Evolutionary conservation across 2,329 filamentous ascomycete species (phyloP).

Genomic region (Nannizziopsis arthrosporioides): DNA sequence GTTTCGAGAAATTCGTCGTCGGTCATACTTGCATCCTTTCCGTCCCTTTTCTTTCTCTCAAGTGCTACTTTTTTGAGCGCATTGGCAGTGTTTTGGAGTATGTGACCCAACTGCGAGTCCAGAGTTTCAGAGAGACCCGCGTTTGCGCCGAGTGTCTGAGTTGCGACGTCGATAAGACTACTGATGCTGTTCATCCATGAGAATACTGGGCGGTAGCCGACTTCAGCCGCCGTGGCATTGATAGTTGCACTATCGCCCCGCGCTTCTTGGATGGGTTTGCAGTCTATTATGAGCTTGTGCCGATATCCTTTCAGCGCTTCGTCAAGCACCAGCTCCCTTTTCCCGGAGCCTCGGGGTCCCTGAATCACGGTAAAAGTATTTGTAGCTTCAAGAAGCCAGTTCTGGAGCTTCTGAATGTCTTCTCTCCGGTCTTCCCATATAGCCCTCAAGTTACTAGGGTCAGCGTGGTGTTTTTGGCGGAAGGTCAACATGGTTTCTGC

Average conservation of each 20-base stretch:
- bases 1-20: conserved; percentile 84
- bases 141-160: conserved; percentile 89
- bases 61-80: conserved; percentile 71
- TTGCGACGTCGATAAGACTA: conserved; percentile 81
- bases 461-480: conserved; percentile 35
- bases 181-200: conserved; percentile 94
- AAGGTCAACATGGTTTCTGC: conserved; percentile 37
- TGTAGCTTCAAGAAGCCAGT: conserved; percentile 75
- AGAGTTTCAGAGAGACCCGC: conserved; percentile 88
- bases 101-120: conserved; percentile 79
- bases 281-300: conserved; percentile 77
- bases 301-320: conserved; percentile 65
- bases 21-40: conserved; percentile 58
- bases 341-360: conserved; percentile 81
- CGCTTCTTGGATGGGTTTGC: conserved; percentile 84
- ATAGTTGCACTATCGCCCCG: conserved; percentile 80
- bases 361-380: conserved; percentile 92
- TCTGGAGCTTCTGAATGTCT: conserved; percentile 68
- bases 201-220: conserved; percentile 87
- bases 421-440: conserved; percentile 80
- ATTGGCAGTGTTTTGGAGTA: conserved; percentile 68
- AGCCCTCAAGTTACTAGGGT: conserved; percentile 60
- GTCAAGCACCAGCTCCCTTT: conserved; percentile 75
- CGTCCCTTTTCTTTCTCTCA: conserved; percentile 55
- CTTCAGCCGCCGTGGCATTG: conserved; percentile 62